phyloP scores from a whole-genome alignment of 495 filamentous ascomycete species.

The Neurospora cerealis region DNA sequence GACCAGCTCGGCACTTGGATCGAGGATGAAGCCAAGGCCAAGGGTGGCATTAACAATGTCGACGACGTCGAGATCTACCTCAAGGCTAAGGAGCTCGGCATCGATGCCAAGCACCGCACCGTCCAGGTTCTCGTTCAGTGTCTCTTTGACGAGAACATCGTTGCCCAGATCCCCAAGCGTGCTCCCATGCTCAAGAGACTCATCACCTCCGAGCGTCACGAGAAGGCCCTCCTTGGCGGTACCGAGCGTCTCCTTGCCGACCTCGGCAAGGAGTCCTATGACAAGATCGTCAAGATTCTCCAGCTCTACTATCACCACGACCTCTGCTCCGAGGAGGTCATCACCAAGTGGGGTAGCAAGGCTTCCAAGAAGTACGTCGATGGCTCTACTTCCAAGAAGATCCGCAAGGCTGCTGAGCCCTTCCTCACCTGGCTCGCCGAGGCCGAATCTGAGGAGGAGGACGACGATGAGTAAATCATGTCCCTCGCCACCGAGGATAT shows the following conservation, averaged over 20 bases:
- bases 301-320: conserved; percentile 82
- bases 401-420: conserved; percentile 85
- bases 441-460: conserved; percentile 67
- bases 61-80: conserved; percentile 83
- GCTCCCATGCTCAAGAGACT: conserved; percentile 82
- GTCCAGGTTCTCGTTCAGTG: conserved; percentile 86
- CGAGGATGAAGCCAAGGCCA: conserved; percentile 57
- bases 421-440: conserved; percentile 91
- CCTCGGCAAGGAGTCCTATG: conserved; percentile 60
- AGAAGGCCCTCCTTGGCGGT: conserved; percentile 96
- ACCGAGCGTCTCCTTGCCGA: conserved; percentile 76
- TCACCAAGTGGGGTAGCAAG: conserved; percentile 86
- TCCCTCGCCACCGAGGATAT: background rate
- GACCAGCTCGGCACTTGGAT: conserved; percentile 94
- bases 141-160: conserved; percentile 84
- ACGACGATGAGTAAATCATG: conserved; percentile 7
- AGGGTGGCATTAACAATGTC: conserved; percentile 62
- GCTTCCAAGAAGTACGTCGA: conserved; percentile 98
- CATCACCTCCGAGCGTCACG: conserved; percentile 79
- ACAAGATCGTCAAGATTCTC: conserved; percentile 74
- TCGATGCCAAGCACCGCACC: conserved; percentile 91
- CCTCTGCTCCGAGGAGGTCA: conserved; percentile 72
- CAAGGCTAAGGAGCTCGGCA: conserved; percentile 93
- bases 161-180: conserved; percentile 68
- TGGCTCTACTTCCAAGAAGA: conserved; percentile 78